These are phyloP conservation scores for Lentinula guzmanii DNA, from an alignment of 768 basidiomycete species.

Conservation along the genomic window DNA sequence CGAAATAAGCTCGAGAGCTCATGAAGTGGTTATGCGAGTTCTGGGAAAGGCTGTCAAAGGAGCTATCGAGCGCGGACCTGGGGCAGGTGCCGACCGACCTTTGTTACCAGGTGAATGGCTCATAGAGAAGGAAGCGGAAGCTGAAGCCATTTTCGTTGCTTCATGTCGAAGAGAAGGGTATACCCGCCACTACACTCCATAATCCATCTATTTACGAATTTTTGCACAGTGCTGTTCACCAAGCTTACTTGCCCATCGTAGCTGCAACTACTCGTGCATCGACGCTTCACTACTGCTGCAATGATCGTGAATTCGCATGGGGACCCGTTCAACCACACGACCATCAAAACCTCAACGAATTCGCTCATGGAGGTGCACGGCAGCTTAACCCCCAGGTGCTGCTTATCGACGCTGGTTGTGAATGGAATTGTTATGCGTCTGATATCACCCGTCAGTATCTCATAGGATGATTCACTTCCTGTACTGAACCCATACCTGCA, in stretches of 20 bases:
- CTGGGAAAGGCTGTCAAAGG: constrained; percentile 69
- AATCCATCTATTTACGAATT: background rate
- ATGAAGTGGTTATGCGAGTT: constrained; percentile 89
- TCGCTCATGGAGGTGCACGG: constrained; percentile 35
- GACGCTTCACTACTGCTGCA: constrained; percentile 93
- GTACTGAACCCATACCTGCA: background rate
- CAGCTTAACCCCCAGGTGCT: constrained; percentile 63
- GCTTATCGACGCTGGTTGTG: constrained; percentile 93
- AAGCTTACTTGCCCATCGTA: constrained; percentile 91
- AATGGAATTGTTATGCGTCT: constrained; percentile 54
- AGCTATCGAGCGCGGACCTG: constrained; percentile 35
- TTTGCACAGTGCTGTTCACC: constrained; percentile 60
- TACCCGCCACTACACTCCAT: constrained; percentile 16
- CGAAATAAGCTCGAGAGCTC: constrained; percentile 82
- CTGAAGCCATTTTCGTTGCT: constrained; percentile 90
- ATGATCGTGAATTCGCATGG: constrained; percentile 83
- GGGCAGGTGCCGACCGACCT: constrained; percentile 40
- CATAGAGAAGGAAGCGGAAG: constrained; percentile 89
- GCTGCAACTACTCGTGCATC: constrained; percentile 83
- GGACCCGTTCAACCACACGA: constrained; percentile 59
- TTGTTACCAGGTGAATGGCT: constrained; percentile 78
- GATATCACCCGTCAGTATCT: constrained; percentile 50
- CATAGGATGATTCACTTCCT: background rate
- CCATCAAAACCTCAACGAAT: constrained; percentile 42
- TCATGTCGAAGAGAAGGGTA: constrained; percentile 86